Conservation (phyloP, 2,329 filamentous ascomycete genomes). For the Colletotrichum salicis region DNA sequence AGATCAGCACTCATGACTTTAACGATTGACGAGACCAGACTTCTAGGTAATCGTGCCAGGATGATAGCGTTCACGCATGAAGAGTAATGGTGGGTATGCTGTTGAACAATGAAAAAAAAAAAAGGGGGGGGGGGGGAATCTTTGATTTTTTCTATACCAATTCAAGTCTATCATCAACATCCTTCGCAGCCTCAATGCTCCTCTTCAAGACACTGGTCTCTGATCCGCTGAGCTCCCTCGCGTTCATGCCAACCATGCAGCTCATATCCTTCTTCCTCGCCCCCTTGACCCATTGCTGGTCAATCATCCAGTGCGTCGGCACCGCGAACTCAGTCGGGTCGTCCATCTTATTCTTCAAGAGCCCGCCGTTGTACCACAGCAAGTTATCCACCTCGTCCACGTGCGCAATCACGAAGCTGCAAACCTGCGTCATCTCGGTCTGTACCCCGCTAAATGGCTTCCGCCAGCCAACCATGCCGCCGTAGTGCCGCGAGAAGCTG, state of each 20-base stretch:
- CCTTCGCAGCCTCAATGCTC: constrained; percentile 37
- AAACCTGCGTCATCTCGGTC: constrained; percentile 41
- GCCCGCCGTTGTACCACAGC: constrained; percentile 56
- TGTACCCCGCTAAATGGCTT: neutral
- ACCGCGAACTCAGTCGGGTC: constrained; percentile 46
- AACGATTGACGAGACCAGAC: too few species aligned
- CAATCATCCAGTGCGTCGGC: constrained; percentile 53
- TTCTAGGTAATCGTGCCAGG: neutral
- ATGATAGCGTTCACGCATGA: neutral
- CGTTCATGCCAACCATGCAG: constrained; percentile 46
- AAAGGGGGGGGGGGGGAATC: constrained; percentile 1
- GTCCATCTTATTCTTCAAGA: constrained; percentile 52
- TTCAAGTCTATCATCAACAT: constrained; percentile 31
- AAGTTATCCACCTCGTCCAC: constrained; percentile 49
- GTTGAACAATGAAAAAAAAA: neutral
- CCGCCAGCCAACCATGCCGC: constrained; percentile 52
- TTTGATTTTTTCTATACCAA: constrained; percentile 6
- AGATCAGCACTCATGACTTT: too few species aligned
- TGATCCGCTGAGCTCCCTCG: constrained; percentile 16
- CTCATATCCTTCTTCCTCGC: constrained; percentile 47
- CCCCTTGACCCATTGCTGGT: constrained; percentile 50
- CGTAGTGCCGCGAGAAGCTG: constrained; percentile 54
- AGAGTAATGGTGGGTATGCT: neutral
- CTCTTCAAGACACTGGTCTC: constrained; percentile 24
- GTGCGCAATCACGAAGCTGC: constrained; percentile 56